Base-by-base conservation (phyloP, 1,284 basidiomycete genomes). In the Hymenochaete sp. region DNA sequence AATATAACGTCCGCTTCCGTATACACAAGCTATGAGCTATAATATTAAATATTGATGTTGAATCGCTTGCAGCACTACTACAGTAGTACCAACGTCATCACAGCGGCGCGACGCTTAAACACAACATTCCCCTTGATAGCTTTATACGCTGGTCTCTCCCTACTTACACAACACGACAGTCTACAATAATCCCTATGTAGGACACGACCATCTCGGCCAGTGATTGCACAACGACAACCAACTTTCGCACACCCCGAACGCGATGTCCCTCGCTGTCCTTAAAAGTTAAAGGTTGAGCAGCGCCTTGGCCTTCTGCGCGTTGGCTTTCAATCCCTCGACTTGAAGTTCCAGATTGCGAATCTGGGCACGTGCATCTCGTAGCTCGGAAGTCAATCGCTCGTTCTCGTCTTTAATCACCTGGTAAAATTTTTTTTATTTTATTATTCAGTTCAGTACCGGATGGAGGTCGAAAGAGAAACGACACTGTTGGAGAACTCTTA, bases 311-410 rank as follows among this genome's bases (percentile, higher is more conserved):
- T 75, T 84, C 55, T 73, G 69, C 42, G 84, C 83, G 57, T 88
- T 88, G 14, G 79, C 77, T 49, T 73, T 73, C 55, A 85, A 63
- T 14, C 71, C 68, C 63, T 91, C 88, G n/a, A 91, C 74, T 65
- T 90, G 82, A 45, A 90, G 59, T 63, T 92, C 88, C 32, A 92
- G 63, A 54, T 81, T 81, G 50, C 88, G 68, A 45, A 92, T 89
- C 64, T 84, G 76, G 60, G 79, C 77, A 36, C 83, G 73, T 27
- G 84, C 80, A 25, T 88, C 85, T 25, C 84, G 73, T 35, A 91
- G 69, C 55, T 88, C 83, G 1, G 62, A 60, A 18, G 62, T 72
- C 45, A 91, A 67, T 5, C 67, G 68, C 2, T 67, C 66, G 55
- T 87, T 88, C 58, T 89, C 82, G 16, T 74, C 66, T 48, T 62